Conservation (phyloP, 106 monocot species). For the Phalaenopsis equestris region DNA sequence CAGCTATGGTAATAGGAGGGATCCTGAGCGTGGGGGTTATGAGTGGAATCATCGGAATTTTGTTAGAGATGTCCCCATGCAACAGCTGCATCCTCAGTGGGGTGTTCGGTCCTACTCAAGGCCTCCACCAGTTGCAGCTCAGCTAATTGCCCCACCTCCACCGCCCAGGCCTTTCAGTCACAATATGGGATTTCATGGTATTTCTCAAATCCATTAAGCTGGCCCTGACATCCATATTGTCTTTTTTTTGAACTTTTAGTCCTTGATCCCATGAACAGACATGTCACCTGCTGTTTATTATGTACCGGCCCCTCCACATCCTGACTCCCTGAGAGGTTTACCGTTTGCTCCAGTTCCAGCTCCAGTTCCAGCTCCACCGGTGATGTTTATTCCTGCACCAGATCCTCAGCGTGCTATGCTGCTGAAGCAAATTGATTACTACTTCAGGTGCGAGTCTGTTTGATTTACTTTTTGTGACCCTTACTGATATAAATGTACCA, state of each 20-base stretch:
- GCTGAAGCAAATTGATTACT: conserved; percentile 88
- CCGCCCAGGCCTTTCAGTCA: conserved; percentile 20
- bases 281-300: conserved; percentile 44
- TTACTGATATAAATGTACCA: not conserved
- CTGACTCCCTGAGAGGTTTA: conserved; percentile 21
- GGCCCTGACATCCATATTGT: not conserved
- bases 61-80: conserved; percentile 15
- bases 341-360: conserved; percentile 31
- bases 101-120: conserved; percentile 16
- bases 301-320: conserved; percentile 26
- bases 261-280: conserved; percentile 22
- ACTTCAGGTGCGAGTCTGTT: conserved; percentile 59
- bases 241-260: not conserved
- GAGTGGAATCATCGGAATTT: conserved; percentile 16
- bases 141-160: conserved; percentile 33
- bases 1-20: conserved; percentile 22
- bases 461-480: not conserved
- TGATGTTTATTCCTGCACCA: conserved; percentile 25
- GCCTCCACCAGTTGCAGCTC: conserved; percentile 15
- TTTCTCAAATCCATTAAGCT: not conserved
- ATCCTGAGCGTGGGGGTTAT: conserved; percentile 32
- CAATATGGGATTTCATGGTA: conserved; percentile 55
- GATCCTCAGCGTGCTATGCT: conserved; percentile 49
- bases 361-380: conserved; percentile 30
- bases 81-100: conserved; percentile 15